These are phyloP conservation scores for Plasmodium gallinaceum DNA, from an alignment of 169 alveolate genomes.

Conservation along the genomic window DNA sequence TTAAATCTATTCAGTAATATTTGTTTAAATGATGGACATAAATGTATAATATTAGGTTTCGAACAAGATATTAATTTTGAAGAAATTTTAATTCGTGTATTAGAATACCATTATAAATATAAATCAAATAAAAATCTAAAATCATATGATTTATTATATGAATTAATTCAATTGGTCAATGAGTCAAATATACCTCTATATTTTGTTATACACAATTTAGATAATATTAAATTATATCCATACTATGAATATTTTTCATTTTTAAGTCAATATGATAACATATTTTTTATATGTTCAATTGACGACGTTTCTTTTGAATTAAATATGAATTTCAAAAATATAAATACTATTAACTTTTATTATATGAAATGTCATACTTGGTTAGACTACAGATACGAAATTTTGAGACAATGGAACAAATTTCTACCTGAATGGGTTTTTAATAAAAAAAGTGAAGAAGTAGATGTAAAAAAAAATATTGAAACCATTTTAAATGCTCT, in stretches of 20 bases:
- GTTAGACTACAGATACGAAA: slow-evolving; percentile 67
- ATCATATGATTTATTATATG: slow-evolving; percentile 59
- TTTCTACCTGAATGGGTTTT: slow-evolving; percentile 70
- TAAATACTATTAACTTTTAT: slow-evolving; percentile 45
- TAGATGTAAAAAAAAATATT: slow-evolving; percentile 56
- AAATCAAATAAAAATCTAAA: slow-evolving; percentile 50
- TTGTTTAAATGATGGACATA: slow-evolving; percentile 66
- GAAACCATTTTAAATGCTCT: slow-evolving; percentile 82
- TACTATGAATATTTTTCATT: slow-evolving; percentile 65
- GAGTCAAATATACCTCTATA: slow-evolving; percentile 65
- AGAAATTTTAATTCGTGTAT: slow-evolving; percentile 53
- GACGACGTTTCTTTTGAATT: slow-evolving; percentile 71
- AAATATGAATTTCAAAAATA: slow-evolving; percentile 50
- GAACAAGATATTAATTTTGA: slow-evolving; percentile 66
- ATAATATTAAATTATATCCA: slow-evolving; percentile 62
- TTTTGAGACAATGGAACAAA: slow-evolving; percentile 68
- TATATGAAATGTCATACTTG: slow-evolving; percentile 67
- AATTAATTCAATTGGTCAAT: slow-evolving; percentile 34
- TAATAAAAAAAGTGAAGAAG: slow-evolving; percentile 61
- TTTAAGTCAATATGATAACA: slow-evolving; percentile 56
- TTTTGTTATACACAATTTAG: slow-evolving; percentile 58
- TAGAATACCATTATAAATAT: slow-evolving; percentile 60
- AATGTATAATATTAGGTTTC: slow-evolving; percentile 60
- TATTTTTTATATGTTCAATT: slow-evolving; percentile 50
- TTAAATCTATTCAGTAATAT: slow-evolving; percentile 42